Conservation (phyloP, 1,139 yeast species). For the Pichia sp. region DNA sequence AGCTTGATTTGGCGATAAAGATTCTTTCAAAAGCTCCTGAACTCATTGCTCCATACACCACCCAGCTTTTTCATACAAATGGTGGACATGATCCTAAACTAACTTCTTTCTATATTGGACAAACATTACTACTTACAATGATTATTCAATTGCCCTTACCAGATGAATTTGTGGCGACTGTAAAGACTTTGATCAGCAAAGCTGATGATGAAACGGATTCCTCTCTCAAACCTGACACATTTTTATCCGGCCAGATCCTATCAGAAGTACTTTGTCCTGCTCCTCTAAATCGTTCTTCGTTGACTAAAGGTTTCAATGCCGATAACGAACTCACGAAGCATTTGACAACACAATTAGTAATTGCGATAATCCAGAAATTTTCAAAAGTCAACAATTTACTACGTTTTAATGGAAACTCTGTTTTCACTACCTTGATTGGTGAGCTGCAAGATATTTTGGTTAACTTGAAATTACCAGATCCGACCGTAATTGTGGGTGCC, state of each 20-base stretch:
- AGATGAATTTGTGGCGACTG: conserved; percentile 23
- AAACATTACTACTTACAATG: conserved; percentile 57
- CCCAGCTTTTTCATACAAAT: conserved; percentile 46
- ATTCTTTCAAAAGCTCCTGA: conserved; percentile 60
- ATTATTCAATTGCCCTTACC: conserved; percentile 57
- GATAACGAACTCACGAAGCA: conserved; percentile 61
- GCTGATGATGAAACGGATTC: conserved; percentile 6
- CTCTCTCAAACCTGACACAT: conserved; percentile 5
- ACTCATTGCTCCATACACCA: conserved; percentile 67
- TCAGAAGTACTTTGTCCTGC: conserved; percentile 62
- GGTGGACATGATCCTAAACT: conserved; percentile 33
- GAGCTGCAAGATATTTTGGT: conserved; percentile 37
- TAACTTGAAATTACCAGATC: conserved; percentile 46
- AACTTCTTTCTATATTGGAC: conserved; percentile 81
- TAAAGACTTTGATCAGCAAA: conserved; percentile 13
- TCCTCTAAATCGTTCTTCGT: conserved; percentile 55
- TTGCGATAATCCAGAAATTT: conserved; percentile 53
- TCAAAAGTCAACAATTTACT: conserved; percentile 38
- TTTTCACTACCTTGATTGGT: conserved; percentile 31
- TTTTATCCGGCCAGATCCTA: conserved; percentile 23
- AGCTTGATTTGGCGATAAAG: conserved; percentile 51
- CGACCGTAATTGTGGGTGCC: conserved; percentile 38
- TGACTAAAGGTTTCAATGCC: conserved; percentile 55
- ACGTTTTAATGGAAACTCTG: conserved; percentile 30
- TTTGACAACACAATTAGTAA: conserved; percentile 57